These are phyloP conservation scores for Apiospora rasikravindrae DNA, from an alignment of 2,329 filamentous ascomycete genomes.

Conservation along the genomic window DNA sequence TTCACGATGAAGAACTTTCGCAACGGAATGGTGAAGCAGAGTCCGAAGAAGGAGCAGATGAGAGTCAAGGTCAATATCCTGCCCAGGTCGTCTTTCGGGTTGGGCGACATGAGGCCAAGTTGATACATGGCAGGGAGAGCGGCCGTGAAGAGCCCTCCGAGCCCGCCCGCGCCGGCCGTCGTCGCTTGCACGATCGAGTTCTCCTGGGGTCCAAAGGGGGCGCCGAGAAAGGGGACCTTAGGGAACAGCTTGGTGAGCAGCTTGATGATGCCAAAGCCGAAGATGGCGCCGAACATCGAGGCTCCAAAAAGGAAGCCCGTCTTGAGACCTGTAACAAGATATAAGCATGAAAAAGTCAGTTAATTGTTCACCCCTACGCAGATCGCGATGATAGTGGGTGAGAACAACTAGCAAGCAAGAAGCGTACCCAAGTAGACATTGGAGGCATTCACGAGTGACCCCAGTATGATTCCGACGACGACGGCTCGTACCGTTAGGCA, in stretches of 20 bases:
- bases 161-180: slow-evolving; percentile 59
- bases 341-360: slow-evolving; percentile 1
- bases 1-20: slow-evolving; percentile 74
- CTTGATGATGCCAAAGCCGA: slow-evolving; percentile 61
- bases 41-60: slow-evolving; percentile 67
- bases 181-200: slow-evolving; percentile 62
- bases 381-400: neutral
- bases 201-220: slow-evolving; percentile 60
- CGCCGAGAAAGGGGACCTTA: slow-evolving; percentile 57
- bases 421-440: slow-evolving; percentile 60
- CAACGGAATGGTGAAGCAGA: slow-evolving; percentile 66
- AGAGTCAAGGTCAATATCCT: slow-evolving; percentile 65
- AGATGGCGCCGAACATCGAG: slow-evolving; percentile 54
- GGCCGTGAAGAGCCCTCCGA: slow-evolving; percentile 59
- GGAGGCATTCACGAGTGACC: slow-evolving; percentile 60
- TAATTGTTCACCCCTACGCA: neutral
- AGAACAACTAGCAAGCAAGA: slow-evolving; percentile 21
- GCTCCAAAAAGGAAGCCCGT: slow-evolving; percentile 53
- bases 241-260: slow-evolving; percentile 47
- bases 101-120: slow-evolving; percentile 48
- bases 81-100: slow-evolving; percentile 58
- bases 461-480: slow-evolving; percentile 56
- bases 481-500: slow-evolving; percentile 59
- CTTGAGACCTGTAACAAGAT: slow-evolving; percentile 48
- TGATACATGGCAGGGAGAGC: slow-evolving; percentile 62